Evolutionary conservation across 441 rosid species (phyloP), one percentile per base, ranked within the genome.

Genomic region (Gossypium laxum): DNA sequence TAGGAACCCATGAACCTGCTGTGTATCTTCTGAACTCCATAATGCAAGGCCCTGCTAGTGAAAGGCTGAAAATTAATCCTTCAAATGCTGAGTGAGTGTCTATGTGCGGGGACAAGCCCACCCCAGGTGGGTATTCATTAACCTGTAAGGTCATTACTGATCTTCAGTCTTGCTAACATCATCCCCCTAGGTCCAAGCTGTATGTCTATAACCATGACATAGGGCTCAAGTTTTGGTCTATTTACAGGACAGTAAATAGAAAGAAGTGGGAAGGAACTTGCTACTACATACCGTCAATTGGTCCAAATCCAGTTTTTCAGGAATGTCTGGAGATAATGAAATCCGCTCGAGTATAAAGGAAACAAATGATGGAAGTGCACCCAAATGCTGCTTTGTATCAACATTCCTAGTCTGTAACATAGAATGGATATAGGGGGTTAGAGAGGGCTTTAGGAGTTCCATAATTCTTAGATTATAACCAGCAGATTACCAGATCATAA

Each of bases 71-170:
- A 73, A 93, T 91, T 62, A 81, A 87, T 76, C 88, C 97, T 76
- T 85, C 92, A 76, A 93, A 93, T 56, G 98, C 98, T 24, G 98
- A 91, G 85, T 93, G 98, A 56, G 96, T 93, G 79, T 93, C 98
- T 79, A 91, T 87, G 85, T 91, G 98, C 57, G 98, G 98, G 43
- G 98, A 90, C 77, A 91, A 82, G 66, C 98, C 97, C 72, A 93
- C 98, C 71, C 98, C 97, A 69, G 84, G 79, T 15, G 93, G 98
- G 75, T 93, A 93, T 81, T 91, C 98, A 69, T 93, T 93, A 30
- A 89, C 94, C 98, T 93, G 89, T 63, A 70, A 66, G 58, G 72
- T 63, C 45, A 78, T 56, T 34, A 79, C 61, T 34, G 11, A 63
- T 62, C 28, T 77, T 81, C 76, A 80, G 82, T 61, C 67, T 56